Evolutionary conservation across 306 rosid species (phyloP), one percentile per base, ranked within the genome.

Genomic region (Quillaja saponaria): DNA sequence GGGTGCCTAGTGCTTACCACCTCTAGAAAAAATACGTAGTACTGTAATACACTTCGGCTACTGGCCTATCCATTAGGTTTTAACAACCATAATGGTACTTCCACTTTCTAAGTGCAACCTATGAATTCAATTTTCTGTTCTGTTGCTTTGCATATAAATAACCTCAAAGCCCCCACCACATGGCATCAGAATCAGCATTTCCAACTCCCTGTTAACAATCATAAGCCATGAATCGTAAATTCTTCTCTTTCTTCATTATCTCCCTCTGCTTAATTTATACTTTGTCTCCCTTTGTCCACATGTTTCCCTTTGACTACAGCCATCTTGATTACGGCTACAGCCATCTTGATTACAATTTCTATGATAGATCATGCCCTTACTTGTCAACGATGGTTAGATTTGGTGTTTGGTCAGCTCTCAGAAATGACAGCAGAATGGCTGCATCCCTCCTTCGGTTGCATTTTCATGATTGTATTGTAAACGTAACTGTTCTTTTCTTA

Each of bases 401-500:
- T 64, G 60, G 70, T 33, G 73, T 83, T 40, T 62, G 73, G 90
- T 66, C 74, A 2, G 94, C 88, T 21, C 17, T 81, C 11, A 64
- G 28, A 34, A 76, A 65, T 9, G 96, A 85, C 66, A 13, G 72
- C 59, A 77, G 94, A 55, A 83, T 88, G 71, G 83, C 86, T 1
- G 96, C 90, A 0, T 88, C 96, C 44, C 76, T 88, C 16, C 87
- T 88, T 69, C 94, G 90, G 16, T 21, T 88, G 81, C 86, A 81
- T 51, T 88, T 88, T 14, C 96, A 88, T 8, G 94, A 88, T 34
- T 88, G 96, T 71, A 77, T 88, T 13, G 94, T 88, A 11, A 45
- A 83, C 34, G 94, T 83, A 71, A 31, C 16, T 28, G 3, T 33
- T 17, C 17, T 56, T 28, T 55, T 18, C 47, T 44, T 25, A 9